Conservation (phyloP, 805 yeast genomes). For the Lachancea waltii region DNA sequence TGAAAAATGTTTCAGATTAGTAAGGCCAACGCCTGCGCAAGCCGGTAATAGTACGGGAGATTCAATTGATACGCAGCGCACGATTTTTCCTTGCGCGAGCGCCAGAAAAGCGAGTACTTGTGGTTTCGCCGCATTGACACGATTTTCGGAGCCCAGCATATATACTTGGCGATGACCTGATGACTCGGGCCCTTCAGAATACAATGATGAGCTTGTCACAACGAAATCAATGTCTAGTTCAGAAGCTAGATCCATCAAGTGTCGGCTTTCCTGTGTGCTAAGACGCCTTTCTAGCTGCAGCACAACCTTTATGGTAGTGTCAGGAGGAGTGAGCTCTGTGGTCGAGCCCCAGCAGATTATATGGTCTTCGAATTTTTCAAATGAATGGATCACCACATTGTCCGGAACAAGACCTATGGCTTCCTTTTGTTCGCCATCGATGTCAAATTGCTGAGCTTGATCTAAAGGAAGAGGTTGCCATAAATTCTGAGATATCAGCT, state of each 20-base stretch:
- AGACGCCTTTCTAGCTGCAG: slow-evolving; percentile 1
- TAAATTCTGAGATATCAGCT: slow-evolving; percentile 1
- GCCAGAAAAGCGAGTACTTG: slow-evolving; percentile 17
- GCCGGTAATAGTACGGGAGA: slow-evolving; percentile 21
- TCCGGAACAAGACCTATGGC: not conserved
- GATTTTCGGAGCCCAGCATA: slow-evolving; percentile 18
- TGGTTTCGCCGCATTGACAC: slow-evolving; percentile 15
- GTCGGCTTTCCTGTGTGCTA: not conserved
- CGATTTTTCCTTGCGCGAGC: slow-evolving; percentile 11
- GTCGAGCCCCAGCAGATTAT: slow-evolving; percentile 1
- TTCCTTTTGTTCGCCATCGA: not conserved
- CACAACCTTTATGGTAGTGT: not conserved
- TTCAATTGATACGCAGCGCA: slow-evolving; percentile 19
- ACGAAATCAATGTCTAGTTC: slow-evolving; percentile 19
- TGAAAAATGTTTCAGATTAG: slow-evolving; percentile 16
- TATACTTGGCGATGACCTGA: slow-evolving; percentile 9
- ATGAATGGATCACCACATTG: not conserved
- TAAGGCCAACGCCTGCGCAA: slow-evolving; percentile 19
- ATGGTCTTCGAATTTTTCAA: not conserved
- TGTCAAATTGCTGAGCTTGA: not conserved
- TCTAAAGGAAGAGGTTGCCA: slow-evolving; percentile 4
- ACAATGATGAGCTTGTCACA: slow-evolving; percentile 9
- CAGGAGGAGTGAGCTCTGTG: not conserved
- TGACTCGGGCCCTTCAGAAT: not conserved
- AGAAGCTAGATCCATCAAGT: slow-evolving; percentile 10